Percentiles rank a stretch among this genome's conserved stretches.
Evolutionary conservation across 257 asterid genomes (phyloP).

Genomic region (Solanum lycopersicoides): DNA sequence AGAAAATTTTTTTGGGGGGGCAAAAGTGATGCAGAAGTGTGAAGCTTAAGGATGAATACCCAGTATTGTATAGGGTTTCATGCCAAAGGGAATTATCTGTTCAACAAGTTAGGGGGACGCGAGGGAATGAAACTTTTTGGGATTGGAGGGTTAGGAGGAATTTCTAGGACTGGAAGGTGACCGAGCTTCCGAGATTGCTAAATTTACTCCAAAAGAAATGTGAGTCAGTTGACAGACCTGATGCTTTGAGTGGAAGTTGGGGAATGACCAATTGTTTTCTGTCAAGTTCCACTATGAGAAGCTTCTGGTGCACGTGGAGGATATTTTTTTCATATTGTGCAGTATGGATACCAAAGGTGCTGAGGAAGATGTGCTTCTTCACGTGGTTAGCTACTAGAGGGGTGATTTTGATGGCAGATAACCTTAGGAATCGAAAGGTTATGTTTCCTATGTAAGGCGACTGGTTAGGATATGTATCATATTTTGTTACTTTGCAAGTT

Average conservation of each 20-base stretch:
- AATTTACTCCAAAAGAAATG: neutral
- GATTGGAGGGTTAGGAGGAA: neutral
- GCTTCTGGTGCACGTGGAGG: neutral
- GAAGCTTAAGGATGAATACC: neutral
- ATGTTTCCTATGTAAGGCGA: neutral
- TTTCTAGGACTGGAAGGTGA: neutral
- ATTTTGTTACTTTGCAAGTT: neutral
- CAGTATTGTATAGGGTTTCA: neutral
- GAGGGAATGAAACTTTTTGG: neutral
- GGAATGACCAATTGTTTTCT: neutral
- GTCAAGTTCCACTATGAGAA: neutral
- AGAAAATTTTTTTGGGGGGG: neutral
- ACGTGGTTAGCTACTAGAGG: neutral
- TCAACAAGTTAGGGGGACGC: neutral
- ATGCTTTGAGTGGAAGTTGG: neutral
- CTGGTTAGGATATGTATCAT: neutral
- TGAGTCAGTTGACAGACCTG: neutral
- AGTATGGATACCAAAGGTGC: neutral
- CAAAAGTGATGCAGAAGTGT: neutral
- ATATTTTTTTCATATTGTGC: neutral
- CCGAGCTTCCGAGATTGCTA: neutral
- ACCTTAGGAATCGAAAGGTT: neutral
- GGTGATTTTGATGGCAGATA: neutral
- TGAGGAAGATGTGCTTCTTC: neutral
- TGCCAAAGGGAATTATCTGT: neutral